These are phyloP conservation scores for Hymenochaete sp. DNA, from an alignment of 1,284 basidiomycete species.

Conservation along the genomic window DNA sequence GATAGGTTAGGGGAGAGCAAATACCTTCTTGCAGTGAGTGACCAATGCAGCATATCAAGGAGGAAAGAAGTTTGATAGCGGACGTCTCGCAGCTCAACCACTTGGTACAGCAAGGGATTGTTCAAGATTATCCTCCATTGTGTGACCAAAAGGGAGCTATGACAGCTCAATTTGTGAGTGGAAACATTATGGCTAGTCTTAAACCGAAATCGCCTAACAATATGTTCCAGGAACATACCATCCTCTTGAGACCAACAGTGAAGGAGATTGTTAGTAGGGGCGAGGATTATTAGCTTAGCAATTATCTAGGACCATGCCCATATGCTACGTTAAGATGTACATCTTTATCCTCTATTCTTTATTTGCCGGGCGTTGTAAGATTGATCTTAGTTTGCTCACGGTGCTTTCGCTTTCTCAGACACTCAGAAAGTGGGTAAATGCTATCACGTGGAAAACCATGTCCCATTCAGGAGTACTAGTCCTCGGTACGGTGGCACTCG, in stretches of 20 bases:
- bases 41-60: slow-evolving; percentile 2
- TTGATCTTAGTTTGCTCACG: too few species aligned
- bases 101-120: slow-evolving; percentile 81
- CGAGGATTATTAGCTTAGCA: slow-evolving; percentile 72
- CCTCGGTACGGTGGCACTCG: too few species aligned
- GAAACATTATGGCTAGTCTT: slow-evolving; percentile 4
- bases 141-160: slow-evolving; percentile 75
- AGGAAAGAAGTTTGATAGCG: slow-evolving; percentile 14
- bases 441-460: too few species aligned
- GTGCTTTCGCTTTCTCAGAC: too few species aligned
- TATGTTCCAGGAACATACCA: slow-evolving; percentile 74
- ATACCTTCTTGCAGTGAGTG: slow-evolving; percentile 82
- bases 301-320: too few species aligned
- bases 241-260: slow-evolving; percentile 81
- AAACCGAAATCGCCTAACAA: background rate
- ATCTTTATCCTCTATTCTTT: too few species aligned
- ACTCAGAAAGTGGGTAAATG: too few species aligned
- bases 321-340: too few species aligned
- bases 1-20: slow-evolving; percentile 92
- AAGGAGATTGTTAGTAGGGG: slow-evolving; percentile 95
- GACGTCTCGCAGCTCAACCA: slow-evolving; percentile 66
- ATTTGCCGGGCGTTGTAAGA: too few species aligned
- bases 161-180: slow-evolving; percentile 88
- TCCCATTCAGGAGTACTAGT: too few species aligned
- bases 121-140: slow-evolving; percentile 92